Base-by-base conservation (phyloP, 129 eudicot genomes). In the Flaveria bidentis region DNA sequence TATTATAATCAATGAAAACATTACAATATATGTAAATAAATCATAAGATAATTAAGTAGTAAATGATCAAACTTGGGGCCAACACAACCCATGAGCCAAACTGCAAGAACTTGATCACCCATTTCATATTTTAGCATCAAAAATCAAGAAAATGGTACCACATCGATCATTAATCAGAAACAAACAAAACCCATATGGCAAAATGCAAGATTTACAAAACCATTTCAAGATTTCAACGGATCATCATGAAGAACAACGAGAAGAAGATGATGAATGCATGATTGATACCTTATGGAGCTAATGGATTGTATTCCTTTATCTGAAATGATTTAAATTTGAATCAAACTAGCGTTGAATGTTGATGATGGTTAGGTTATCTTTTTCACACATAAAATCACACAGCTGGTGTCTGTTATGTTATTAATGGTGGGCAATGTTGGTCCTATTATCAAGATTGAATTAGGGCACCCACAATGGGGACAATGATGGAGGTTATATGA, bases 181-280 rank as follows among this genome's bases (percentile, higher is more conserved):
- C 70, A 56, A 77, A 55, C 75, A 70, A 68, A 77, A 55, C 69
- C 81, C 71, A 78, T 28, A 78, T 73, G 70, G 41, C 69, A 66
- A 66, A 66, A 73, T 73, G 51, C 83, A 73, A 26, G 20, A 20
- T 72, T 73, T 52, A 41, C 18, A 41, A 49, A 9, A 56, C 47
- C 58, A 39, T 39, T 67, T 68, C 58, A 28, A 13, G 39, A 22
- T 51, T 15, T 53, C 69, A 56, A 55, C 69, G 8, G 13, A 64
- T 50, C 52, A 44, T 73, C 16, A 70, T 56, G 55, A 17, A 39
- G 33, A 66, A 28, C 15, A 49, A 76, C 51, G 52, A 30, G 11
- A 28, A 30, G 69, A 15, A 14, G 14, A 63, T 63, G 45, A 25
- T 17, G 3, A 47, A 46, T 58, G 58, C 56, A 26, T 46, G n/a